Percentiles rank a stretch among this genome's conserved stretches.
These are phyloP conservation scores for Spatholobus suberectus DNA, from an alignment of 306 rosid genomes.

Conservation along the genomic window DNA sequence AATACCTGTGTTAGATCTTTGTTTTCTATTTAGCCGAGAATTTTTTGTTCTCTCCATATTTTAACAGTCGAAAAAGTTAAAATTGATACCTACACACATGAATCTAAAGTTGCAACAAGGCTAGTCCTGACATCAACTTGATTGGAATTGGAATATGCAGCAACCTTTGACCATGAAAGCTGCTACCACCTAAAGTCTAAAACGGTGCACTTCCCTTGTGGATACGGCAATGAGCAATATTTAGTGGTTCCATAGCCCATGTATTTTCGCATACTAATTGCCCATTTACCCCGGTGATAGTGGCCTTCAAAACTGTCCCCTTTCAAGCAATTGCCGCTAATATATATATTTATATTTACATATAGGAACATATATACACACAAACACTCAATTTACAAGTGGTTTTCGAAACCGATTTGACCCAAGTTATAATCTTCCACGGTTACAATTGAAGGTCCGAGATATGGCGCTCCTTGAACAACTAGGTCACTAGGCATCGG, in stretches of 20 bases:
- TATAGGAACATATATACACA: not conserved
- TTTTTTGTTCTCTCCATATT: not conserved
- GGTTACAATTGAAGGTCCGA: slow-evolving; percentile 54
- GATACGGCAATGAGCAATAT: not conserved
- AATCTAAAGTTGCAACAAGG: not conserved
- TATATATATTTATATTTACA: not conserved
- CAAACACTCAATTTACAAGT: not conserved
- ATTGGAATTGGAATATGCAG: not conserved
- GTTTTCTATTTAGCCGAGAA: not conserved
- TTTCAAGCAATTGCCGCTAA: not conserved
- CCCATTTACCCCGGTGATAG: not conserved
- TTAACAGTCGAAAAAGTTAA: not conserved
- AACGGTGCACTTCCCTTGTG: not conserved
- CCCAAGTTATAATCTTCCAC: not conserved
- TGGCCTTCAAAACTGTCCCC: not conserved
- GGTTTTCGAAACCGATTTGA: slow-evolving; percentile 3
- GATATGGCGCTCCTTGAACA: slow-evolving; percentile 65
- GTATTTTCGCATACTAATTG: slow-evolving; percentile 1
- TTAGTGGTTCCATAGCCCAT: not conserved
- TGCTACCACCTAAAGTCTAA: not conserved
- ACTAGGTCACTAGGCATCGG: slow-evolving; percentile 55
- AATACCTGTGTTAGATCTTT: not conserved
- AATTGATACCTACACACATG: not conserved
- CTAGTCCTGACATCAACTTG: not conserved
- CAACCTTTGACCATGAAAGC: not conserved